Percentiles rank a stretch among this genome's conserved stretches.
phyloP scores from a whole-genome alignment of 2,329 filamentous ascomycete genomes.

The Cercospora zeina region DNA sequence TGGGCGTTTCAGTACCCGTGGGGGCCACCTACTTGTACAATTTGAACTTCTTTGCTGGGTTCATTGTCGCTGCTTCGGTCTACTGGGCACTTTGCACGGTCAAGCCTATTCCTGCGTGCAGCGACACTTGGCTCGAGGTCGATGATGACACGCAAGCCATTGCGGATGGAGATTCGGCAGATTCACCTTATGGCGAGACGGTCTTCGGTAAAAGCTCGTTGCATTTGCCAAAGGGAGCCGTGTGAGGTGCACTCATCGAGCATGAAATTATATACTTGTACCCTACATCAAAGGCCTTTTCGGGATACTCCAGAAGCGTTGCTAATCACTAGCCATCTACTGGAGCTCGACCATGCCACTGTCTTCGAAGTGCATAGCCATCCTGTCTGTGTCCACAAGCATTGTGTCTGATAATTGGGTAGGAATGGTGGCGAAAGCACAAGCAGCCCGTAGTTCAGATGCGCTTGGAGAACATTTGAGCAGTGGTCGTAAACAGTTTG shows the following conservation, averaged over 20 bases:
- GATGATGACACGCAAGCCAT: conserved; percentile 56
- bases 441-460: conserved; percentile 55
- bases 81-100: conserved; percentile 72
- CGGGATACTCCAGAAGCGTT: conserved; percentile 54
- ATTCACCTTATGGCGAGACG: conserved; percentile 18
- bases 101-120: conserved; percentile 72
- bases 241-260: neutral
- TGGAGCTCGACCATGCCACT: conserved; percentile 55
- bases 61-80: conserved; percentile 64
- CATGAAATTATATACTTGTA: too few relatives aligned
- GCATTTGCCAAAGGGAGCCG: conserved; percentile 20
- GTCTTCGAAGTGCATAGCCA: conserved; percentile 42
- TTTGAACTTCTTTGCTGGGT: conserved; percentile 85
- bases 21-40: conserved; percentile 86
- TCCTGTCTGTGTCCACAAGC: neutral
- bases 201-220: conserved; percentile 16
- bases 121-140: conserved; percentile 75
- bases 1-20: conserved; percentile 62
- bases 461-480: conserved; percentile 54
- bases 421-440: conserved; percentile 51
- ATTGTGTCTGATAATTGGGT: neutral
- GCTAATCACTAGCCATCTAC: conserved; percentile 54
- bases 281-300: conserved; percentile 49
- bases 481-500: conserved; percentile 54
- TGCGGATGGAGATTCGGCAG: conserved; percentile 34